Evolutionary conservation across 352 stramenopile genomes (phyloP).

Genomic region (Pythium phragmiticola): DNA sequence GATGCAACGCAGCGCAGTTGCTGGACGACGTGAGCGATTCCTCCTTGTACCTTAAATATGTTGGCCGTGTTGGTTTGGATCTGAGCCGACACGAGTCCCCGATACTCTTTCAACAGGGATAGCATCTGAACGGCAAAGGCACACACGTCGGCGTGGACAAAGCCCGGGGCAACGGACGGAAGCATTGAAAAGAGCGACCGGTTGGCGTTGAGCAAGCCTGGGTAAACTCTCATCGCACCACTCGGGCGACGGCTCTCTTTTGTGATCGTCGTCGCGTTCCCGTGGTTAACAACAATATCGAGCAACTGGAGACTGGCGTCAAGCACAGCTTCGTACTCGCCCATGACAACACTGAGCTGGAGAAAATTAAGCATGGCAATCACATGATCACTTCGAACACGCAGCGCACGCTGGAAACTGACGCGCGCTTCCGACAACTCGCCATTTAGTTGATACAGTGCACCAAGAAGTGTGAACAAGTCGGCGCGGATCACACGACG

Average conservation of each 20-base stretch:
- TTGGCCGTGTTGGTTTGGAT: conserved; percentile 43
- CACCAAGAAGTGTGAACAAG: conserved; percentile 36
- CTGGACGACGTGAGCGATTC: conserved; percentile 37
- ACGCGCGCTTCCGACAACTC: conserved; percentile 26
- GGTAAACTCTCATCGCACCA: not conserved
- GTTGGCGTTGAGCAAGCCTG: conserved; percentile 32
- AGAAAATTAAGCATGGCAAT: conserved; percentile 49
- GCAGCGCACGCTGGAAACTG: conserved; percentile 34
- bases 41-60: conserved; percentile 47
- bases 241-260: not conserved
- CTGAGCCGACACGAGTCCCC: conserved; percentile 34
- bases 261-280: not conserved
- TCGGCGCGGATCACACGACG: conserved; percentile 41
- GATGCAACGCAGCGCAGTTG: conserved; percentile 20
- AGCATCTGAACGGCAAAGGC: conserved; percentile 28
- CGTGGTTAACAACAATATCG: conserved; percentile 24
- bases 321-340: conserved; percentile 42
- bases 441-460: conserved; percentile 39
- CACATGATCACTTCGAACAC: conserved; percentile 36
- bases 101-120: conserved; percentile 39
- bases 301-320: conserved; percentile 36
- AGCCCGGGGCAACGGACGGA: conserved; percentile 7
- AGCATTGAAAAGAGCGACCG: conserved; percentile 31
- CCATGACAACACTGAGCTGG: conserved; percentile 34
- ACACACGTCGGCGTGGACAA: conserved; percentile 13